phyloP scores from a whole-genome alignment of 257 asterid species.

The Primulina tabacum region DNA sequence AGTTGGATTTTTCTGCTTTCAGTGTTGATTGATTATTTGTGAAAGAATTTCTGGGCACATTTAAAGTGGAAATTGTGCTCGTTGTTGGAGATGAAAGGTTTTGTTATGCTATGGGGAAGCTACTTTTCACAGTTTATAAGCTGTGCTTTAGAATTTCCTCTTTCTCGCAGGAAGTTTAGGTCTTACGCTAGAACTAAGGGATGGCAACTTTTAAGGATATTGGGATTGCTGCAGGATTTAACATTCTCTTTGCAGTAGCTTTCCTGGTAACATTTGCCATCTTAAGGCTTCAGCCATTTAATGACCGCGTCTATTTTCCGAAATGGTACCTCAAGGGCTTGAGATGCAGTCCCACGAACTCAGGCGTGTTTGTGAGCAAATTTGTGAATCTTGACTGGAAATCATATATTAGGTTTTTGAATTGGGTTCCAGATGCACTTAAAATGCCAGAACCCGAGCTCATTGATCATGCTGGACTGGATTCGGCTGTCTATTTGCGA shows the following conservation, averaged over 20 bases:
- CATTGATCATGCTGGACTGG: conserved; percentile 94
- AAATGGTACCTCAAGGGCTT: conserved; percentile 97
- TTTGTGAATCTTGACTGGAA: conserved; percentile 91
- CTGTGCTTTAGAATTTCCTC: not conserved
- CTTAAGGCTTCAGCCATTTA: conserved; percentile 86
- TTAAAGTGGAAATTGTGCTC: not conserved
- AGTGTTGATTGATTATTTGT: conserved; percentile 6
- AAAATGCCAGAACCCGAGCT: conserved; percentile 96
- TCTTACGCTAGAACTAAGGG: conserved; percentile 27
- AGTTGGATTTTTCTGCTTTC: not conserved
- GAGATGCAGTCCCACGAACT: conserved; percentile 70
- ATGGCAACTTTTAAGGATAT: conserved; percentile 89
- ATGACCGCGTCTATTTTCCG: conserved; percentile 93
- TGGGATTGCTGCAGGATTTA: conserved; percentile 89
- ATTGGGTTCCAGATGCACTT: conserved; percentile 97
- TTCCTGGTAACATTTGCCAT: conserved; percentile 79
- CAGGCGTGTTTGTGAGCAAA: conserved; percentile 55
- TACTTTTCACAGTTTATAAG: not conserved
- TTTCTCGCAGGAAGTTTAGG: conserved; percentile 24
- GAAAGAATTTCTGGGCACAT: not conserved
- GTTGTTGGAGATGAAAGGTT: not conserved
- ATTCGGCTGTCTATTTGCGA: conserved; percentile 83
- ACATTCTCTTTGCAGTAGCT: conserved; percentile 61
- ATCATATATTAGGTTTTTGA: conserved; percentile 71
- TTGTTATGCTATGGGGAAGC: not conserved